These are phyloP conservation scores for Pleurotus cornucopiae DNA, from an alignment of 768 basidiomycete genomes.

Conservation along the genomic window DNA sequence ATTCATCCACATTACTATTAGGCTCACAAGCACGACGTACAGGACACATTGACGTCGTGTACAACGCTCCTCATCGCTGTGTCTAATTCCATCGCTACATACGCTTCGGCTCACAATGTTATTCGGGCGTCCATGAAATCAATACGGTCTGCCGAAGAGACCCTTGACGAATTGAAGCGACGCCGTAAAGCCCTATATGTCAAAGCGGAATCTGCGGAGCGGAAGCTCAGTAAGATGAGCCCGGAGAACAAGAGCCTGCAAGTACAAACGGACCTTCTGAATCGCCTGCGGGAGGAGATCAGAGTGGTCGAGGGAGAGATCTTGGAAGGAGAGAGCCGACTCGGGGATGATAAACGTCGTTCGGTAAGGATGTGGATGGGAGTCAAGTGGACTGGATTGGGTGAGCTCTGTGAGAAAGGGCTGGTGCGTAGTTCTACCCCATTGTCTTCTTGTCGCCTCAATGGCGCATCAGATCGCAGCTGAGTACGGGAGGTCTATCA, in stretches of 20 bases:
- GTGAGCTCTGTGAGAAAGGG: constrained; percentile 84
- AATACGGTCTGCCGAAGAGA: constrained; percentile 81
- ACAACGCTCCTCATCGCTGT: constrained; percentile 64
- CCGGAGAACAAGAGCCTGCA: constrained; percentile 82
- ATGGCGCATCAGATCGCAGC: constrained; percentile 39
- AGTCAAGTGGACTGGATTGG: constrained; percentile 82
- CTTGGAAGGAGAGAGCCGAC: constrained; percentile 70
- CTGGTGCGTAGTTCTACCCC: constrained; percentile 28
- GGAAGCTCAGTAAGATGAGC: constrained; percentile 86
- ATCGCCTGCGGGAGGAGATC: constrained; percentile 73
- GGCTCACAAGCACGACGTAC: not conserved
- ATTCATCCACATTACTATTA: not conserved
- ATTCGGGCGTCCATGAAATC: constrained; percentile 77
- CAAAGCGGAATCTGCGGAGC: constrained; percentile 82
- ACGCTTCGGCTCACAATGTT: constrained; percentile 64
- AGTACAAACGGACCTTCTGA: constrained; percentile 68
- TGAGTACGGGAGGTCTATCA: constrained; percentile 49
- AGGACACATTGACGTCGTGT: constrained; percentile 68
- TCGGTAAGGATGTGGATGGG: constrained; percentile 68
- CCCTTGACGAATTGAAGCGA: constrained; percentile 70
- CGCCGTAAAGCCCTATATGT: constrained; percentile 60
- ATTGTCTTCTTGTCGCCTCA: not conserved
- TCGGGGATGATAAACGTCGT: constrained; percentile 81
- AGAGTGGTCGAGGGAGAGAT: constrained; percentile 77
- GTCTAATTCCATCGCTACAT: constrained; percentile 60